phyloP scores from a whole-genome alignment of 768 basidiomycete genomes.

The Coprinopsis sp. region DNA sequence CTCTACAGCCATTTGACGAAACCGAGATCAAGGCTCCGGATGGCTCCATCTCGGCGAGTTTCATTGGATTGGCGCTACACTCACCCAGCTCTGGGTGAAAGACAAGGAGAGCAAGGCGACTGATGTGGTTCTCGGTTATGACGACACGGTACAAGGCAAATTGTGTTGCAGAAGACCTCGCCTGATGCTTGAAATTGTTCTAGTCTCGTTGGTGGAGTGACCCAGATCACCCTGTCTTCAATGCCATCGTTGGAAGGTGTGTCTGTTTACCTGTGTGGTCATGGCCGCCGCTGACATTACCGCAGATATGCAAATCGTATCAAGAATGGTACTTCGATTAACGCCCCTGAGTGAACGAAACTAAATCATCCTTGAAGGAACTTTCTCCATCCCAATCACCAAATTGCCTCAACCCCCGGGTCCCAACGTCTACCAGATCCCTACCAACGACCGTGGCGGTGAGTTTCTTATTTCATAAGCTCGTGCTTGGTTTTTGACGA shows the following conservation, averaged over 20 bases:
- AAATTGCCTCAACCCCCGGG: conserved; percentile 38
- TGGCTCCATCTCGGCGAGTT: conserved; percentile 53
- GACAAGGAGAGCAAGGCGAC: conserved; percentile 43
- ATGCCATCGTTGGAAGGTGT: conserved; percentile 33
- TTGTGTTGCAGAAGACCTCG: conserved; percentile 11
- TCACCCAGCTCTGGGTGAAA: conserved; percentile 53
- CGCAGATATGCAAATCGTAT: conserved; percentile 49
- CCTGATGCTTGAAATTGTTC: neutral
- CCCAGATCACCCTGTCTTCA: conserved; percentile 44
- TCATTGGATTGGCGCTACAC: conserved; percentile 54
- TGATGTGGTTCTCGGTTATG: conserved; percentile 56
- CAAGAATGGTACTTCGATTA: conserved; percentile 36
- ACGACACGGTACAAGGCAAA: conserved; percentile 51
- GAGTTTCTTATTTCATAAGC: conserved; percentile 6
- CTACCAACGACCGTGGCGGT: conserved; percentile 49
- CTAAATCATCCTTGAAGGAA: conserved; percentile 26
- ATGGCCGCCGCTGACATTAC: neutral
- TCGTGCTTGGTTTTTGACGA: neutral
- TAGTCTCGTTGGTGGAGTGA: conserved; percentile 40
- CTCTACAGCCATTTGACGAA: conserved; percentile 42
- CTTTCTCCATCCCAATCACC: conserved; percentile 50
- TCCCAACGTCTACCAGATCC: conserved; percentile 44
- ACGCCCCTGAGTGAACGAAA: neutral
- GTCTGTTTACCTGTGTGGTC: conserved; percentile 4
- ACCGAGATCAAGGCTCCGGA: conserved; percentile 47